Conservation (phyloP, 129 eudicot genomes). For the Silybum marianum region DNA sequence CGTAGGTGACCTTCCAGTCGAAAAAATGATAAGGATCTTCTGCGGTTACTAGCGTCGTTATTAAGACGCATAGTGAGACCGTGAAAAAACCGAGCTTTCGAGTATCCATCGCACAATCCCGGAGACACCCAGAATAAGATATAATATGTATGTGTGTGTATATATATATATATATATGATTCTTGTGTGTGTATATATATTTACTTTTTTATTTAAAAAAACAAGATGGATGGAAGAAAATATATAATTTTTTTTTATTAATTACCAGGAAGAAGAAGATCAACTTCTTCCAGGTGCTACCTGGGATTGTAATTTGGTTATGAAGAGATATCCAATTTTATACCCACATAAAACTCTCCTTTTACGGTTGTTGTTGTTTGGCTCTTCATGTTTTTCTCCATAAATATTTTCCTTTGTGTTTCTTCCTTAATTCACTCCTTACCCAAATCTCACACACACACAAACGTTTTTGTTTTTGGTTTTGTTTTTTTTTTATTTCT, state of each 20-base stretch:
- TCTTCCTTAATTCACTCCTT: slow-evolving; percentile 34
- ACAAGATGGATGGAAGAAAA: slow-evolving; percentile 19
- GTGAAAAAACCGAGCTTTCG: slow-evolving; percentile 26
- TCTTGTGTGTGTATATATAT: slow-evolving; percentile 1
- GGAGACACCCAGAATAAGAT: slow-evolving; percentile 40
- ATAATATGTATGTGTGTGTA: neutral
- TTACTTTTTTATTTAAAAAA: slow-evolving; percentile 9
- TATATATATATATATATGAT: slow-evolving; percentile 16
- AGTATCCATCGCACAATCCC: slow-evolving; percentile 46
- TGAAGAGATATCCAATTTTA: slow-evolving; percentile 16
- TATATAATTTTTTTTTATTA: neutral
- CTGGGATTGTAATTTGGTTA: slow-evolving; percentile 37
- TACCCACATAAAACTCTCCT: neutral
- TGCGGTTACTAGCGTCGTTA: slow-evolving; percentile 33
- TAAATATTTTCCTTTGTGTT: slow-evolving; percentile 20
- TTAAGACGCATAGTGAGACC: slow-evolving; percentile 38
- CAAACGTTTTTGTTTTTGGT: neutral
- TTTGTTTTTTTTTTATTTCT: too few species aligned
- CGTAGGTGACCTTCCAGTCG: slow-evolving; percentile 76
- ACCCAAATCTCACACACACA: neutral
- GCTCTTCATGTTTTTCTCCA: slow-evolving; percentile 31
- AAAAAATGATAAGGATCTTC: slow-evolving; percentile 73
- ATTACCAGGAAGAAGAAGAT: slow-evolving; percentile 45
- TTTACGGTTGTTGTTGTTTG: slow-evolving; percentile 23
- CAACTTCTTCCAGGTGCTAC: slow-evolving; percentile 48